These are phyloP conservation scores for Nothopassalora personata DNA, from an alignment of 2,329 filamentous ascomycete genomes.

Conservation along the genomic window DNA sequence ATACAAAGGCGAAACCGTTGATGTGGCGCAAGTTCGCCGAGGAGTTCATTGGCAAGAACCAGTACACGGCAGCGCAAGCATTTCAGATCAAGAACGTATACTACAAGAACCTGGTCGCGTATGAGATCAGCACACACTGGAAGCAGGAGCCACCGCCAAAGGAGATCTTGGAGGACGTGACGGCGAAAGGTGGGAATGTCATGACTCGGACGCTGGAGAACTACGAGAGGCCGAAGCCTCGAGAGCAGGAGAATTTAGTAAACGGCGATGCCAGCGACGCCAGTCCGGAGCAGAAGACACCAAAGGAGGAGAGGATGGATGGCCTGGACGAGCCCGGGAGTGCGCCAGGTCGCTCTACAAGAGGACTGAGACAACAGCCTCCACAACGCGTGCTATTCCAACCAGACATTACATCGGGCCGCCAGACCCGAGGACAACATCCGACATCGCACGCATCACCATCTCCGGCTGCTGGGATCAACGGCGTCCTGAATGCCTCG, in stretches of 20 bases:
- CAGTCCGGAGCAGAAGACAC: slow-evolving; percentile 45
- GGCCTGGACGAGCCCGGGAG: slow-evolving; percentile 46
- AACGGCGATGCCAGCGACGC: slow-evolving; percentile 51
- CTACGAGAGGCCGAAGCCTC: slow-evolving; percentile 51
- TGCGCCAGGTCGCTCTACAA: slow-evolving; percentile 30
- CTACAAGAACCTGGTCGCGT: slow-evolving; percentile 80
- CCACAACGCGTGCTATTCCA: slow-evolving; percentile 80
- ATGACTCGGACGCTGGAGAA: slow-evolving; percentile 74
- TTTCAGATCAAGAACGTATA: slow-evolving; percentile 84
- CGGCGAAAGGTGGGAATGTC: slow-evolving; percentile 77
- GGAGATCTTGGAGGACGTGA: slow-evolving; percentile 74
- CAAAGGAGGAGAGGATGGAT: slow-evolving; percentile 48
- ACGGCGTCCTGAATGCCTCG: slow-evolving; percentile 39
- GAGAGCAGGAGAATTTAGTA: slow-evolving; percentile 42
- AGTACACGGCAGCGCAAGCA: slow-evolving; percentile 74
- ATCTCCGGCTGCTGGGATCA: slow-evolving; percentile 45
- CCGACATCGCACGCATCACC: slow-evolving; percentile 34
- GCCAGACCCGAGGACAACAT: slow-evolving; percentile 54
- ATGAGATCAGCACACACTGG: slow-evolving; percentile 74
- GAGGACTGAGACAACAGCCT: slow-evolving; percentile 63
- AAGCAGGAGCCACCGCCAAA: slow-evolving; percentile 77
- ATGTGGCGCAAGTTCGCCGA: slow-evolving; percentile 76
- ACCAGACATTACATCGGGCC: slow-evolving; percentile 63
- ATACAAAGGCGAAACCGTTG: slow-evolving; percentile 67
- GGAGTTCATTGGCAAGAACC: slow-evolving; percentile 67